Conservation (phyloP, 805 yeast genomes). For the Huiozyma naganishii region DNA sequence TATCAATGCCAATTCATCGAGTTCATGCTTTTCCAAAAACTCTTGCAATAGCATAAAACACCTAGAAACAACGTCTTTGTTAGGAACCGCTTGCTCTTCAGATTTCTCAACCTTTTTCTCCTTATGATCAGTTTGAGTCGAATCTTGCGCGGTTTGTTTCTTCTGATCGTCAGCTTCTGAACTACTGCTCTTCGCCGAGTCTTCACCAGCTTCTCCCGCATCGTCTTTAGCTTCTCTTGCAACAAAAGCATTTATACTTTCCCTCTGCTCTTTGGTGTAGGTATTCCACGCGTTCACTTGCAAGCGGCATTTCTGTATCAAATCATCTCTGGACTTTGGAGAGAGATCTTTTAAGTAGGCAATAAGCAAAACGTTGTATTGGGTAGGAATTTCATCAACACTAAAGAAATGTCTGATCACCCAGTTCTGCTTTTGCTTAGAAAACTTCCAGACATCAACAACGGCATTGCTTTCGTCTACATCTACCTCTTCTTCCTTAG, state of each 20-base stretch:
- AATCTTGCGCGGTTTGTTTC: not conserved
- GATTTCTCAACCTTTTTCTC: slow-evolving; percentile 1
- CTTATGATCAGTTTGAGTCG: not conserved
- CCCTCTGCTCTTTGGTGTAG: slow-evolving; percentile 15
- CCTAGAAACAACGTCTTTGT: slow-evolving; percentile 17
- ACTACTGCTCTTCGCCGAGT: slow-evolving; percentile 1
- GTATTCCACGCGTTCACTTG: slow-evolving; percentile 20
- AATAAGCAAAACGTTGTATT: slow-evolving; percentile 19
- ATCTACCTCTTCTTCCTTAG: slow-evolving; percentile 5
- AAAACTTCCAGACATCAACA: slow-evolving; percentile 28
- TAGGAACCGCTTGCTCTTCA: slow-evolving; percentile 13
- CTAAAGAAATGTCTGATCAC: slow-evolving; percentile 24
- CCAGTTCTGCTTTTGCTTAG: slow-evolving; percentile 30
- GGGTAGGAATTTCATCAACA: slow-evolving; percentile 18
- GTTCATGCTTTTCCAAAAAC: no score
- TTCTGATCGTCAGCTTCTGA: slow-evolving; percentile 2
- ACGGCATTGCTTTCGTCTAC: slow-evolving; percentile 9
- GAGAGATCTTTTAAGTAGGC: slow-evolving; percentile 22
- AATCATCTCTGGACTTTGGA: slow-evolving; percentile 16
- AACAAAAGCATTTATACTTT: slow-evolving; percentile 16
- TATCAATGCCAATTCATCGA: slow-evolving; percentile 6
- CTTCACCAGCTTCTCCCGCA: slow-evolving; percentile 4
- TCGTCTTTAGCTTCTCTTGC: slow-evolving; percentile 8
- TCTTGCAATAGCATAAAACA: slow-evolving; percentile 10
- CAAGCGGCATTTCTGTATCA: slow-evolving; percentile 13